Percentiles rank a stretch among this genome's conserved stretches.
Conservation (phyloP, 108 stramenopile species). For the Skeletonema potamos region DNA sequence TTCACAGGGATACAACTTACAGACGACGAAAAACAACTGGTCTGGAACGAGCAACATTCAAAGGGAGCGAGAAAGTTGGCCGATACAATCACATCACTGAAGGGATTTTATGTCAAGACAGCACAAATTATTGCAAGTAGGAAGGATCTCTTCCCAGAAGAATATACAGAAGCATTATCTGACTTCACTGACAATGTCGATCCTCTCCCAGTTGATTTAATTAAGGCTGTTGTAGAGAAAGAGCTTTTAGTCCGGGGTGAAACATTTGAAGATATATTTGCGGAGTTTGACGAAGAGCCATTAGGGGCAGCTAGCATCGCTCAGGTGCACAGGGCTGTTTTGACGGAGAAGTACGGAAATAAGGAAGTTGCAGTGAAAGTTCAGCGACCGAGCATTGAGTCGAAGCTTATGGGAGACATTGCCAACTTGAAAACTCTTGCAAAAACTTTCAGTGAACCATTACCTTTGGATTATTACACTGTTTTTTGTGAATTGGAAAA, state of each 20-base stretch:
- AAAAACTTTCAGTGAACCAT: conserved; percentile 70
- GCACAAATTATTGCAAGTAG: conserved; percentile 86
- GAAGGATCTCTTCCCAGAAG: conserved; percentile 87
- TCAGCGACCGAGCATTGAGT: conserved; percentile 87
- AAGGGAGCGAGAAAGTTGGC: conserved; percentile 75
- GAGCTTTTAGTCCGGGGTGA: conserved; percentile 56
- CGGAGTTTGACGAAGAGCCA: conserved; percentile 76
- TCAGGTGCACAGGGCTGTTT: conserved; percentile 82
- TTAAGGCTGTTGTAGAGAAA: conserved; percentile 72
- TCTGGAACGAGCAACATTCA: conserved; percentile 74
- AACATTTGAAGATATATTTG: conserved; percentile 74
- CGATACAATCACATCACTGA: conserved; percentile 78
- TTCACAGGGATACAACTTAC: conserved; percentile 52
- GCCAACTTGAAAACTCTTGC: conserved; percentile 85
- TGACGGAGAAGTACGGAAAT: conserved; percentile 49
- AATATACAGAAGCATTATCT: conserved; percentile 84
- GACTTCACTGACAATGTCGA: conserved; percentile 89
- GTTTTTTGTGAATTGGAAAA: conserved; percentile 89
- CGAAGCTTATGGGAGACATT: conserved; percentile 83
- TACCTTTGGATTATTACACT: conserved; percentile 94
- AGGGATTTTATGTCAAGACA: conserved; percentile 98
- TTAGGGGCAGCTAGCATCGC: conserved; percentile 92
- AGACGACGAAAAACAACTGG: conserved; percentile 61
- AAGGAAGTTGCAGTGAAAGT: conserved; percentile 86
- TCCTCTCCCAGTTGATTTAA: conserved; percentile 78